Percentiles rank a stretch among this genome's conserved stretches.
phyloP scores from a whole-genome alignment of 2,329 filamentous ascomycete species.

The Fusarium sp. region DNA sequence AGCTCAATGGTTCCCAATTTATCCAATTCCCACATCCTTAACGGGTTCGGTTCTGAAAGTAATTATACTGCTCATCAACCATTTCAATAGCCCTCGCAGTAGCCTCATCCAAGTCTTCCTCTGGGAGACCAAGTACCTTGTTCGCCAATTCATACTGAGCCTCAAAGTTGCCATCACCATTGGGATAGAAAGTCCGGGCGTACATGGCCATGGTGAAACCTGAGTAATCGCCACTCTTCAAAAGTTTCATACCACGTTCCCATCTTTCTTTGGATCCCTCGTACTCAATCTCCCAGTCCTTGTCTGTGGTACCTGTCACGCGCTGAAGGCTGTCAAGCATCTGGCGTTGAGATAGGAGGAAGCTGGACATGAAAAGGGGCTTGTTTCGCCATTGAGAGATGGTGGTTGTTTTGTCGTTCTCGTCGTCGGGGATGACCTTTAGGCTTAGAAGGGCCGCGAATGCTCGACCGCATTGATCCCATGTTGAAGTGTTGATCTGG shows the following conservation, averaged over 20 bases:
- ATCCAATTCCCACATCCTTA: neutral
- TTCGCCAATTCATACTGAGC: constrained; percentile 59
- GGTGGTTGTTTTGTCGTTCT: constrained; percentile 50
- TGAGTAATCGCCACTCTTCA: constrained; percentile 56
- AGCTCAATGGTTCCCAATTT: neutral
- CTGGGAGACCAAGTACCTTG: constrained; percentile 65
- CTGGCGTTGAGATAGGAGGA: constrained; percentile 70
- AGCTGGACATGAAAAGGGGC: constrained; percentile 65
- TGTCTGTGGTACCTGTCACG: constrained; percentile 67
- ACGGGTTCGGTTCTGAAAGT: constrained; percentile 30
- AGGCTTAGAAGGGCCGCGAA: constrained; percentile 63
- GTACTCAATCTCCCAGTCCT: constrained; percentile 62
- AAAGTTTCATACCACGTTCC: constrained; percentile 57
- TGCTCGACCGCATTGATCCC: constrained; percentile 68
- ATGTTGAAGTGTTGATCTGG: constrained; percentile 69
- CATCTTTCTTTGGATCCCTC: constrained; percentile 63
- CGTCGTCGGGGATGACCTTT: constrained; percentile 58
- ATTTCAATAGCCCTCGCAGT: constrained; percentile 64
- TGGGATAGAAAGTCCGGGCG: constrained; percentile 64
- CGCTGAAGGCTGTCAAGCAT: constrained; percentile 72
- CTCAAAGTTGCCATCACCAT: constrained; percentile 57
- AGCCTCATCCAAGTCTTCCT: constrained; percentile 69
- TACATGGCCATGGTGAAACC: constrained; percentile 68
- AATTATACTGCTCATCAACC: constrained; percentile 44
- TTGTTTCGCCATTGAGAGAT: constrained; percentile 57